A percentile compares a stretch with the other conserved stretches of the same genome.
Conservation (phyloP, 371 early-diverging fungal species). For the Choanephora cucurbitarum region DNA sequence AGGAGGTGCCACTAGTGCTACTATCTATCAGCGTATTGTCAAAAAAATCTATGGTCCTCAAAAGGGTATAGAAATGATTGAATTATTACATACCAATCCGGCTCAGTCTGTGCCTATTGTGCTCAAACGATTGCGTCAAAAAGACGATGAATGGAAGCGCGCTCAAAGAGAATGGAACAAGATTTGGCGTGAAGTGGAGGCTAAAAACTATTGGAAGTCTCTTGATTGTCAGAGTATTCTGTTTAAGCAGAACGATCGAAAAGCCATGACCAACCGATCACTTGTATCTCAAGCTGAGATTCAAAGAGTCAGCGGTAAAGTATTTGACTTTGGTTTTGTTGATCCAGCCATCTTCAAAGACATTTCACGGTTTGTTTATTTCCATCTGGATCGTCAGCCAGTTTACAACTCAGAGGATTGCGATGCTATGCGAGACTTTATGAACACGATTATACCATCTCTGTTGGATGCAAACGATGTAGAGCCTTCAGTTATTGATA, state of each 20-base stretch:
- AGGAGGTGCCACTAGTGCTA: conserved; percentile 74
- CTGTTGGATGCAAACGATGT: conserved; percentile 67
- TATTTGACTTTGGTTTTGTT: conserved; percentile 39
- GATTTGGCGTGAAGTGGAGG: conserved; percentile 95
- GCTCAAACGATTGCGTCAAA: conserved; percentile 94
- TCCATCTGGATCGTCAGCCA: conserved; percentile 51
- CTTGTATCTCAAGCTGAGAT: conserved; percentile 87
- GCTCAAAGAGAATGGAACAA: conserved; percentile 83
- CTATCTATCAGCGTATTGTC: conserved; percentile 89
- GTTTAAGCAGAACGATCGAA: conserved; percentile 88
- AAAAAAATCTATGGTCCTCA: conserved; percentile 90
- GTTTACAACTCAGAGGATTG: conserved; percentile 63
- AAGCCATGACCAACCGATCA: conserved; percentile 73
- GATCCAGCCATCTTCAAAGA: conserved; percentile 68
- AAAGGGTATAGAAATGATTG: conserved; percentile 89
- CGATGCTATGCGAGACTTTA: conserved; percentile 70
- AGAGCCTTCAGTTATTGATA: conserved; percentile 25
- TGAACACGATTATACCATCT: conserved; percentile 68
- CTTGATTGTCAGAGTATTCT: conserved; percentile 92
- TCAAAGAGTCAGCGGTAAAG: conserved; percentile 29
- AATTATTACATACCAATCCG: conserved; percentile 92
- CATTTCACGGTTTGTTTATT: conserved; percentile 60
- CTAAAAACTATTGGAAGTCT: conserved; percentile 95
- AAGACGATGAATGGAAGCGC: conserved; percentile 96
- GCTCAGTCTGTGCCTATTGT: conserved; percentile 94